phyloP scores from a whole-genome alignment of 2,329 filamentous ascomycete species.

The Sporothrix brasiliensis region DNA sequence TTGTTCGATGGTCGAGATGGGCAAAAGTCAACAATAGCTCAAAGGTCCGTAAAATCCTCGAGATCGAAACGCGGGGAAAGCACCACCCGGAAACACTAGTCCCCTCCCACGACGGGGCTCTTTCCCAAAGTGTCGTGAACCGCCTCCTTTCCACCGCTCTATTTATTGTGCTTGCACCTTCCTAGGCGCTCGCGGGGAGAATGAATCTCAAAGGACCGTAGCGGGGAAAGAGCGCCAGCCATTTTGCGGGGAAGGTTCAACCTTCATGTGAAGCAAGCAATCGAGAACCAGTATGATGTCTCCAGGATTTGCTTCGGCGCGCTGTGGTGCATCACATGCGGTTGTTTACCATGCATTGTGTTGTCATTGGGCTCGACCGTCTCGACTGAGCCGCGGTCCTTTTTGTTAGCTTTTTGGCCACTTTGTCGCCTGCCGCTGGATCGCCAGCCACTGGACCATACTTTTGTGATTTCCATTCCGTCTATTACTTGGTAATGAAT shows the following conservation, averaged over 20 bases:
- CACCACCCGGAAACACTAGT: not conserved
- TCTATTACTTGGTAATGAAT: not conserved
- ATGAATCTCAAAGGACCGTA: too few relatives aligned
- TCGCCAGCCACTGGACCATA: not conserved
- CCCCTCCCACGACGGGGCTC: not conserved
- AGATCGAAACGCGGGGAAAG: constrained; percentile 16
- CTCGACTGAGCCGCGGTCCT: constrained; percentile 6
- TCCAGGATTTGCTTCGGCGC: not conserved
- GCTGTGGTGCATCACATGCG: constrained; percentile 15
- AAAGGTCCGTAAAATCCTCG: not conserved
- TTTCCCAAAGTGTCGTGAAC: constrained; percentile 11
- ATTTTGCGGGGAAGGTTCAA: constrained; percentile 7
- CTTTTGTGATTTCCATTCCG: too few relatives aligned
- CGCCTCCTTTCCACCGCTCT: not conserved
- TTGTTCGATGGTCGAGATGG: not conserved
- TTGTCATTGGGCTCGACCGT: not conserved
- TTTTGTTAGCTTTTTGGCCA: not conserved
- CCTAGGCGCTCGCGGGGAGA: not conserved
- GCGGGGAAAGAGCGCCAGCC: not conserved
- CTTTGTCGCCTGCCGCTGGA: not conserved
- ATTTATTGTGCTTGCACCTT: not conserved
- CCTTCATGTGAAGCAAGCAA: constrained; percentile 5
- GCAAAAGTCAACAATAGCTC: not conserved
- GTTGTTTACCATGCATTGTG: not conserved
- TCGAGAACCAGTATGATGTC: not conserved